A percentile compares a stretch with the other conserved stretches of the same genome.
Conservation (phyloP, 2,329 filamentous ascomycete species). For the Cladorrhinum sp. region DNA sequence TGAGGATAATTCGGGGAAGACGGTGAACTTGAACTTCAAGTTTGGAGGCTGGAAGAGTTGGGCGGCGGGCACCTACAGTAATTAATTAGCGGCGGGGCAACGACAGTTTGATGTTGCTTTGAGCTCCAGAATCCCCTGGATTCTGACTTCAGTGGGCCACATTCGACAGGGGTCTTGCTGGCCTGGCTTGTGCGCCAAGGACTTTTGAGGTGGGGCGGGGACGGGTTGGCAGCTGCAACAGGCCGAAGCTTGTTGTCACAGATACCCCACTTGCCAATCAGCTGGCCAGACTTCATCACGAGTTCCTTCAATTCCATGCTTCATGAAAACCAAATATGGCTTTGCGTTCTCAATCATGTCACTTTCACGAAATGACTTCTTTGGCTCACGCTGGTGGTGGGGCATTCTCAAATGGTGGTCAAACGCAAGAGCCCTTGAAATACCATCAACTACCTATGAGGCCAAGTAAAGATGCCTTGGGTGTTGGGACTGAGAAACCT, state of each 20-base stretch:
- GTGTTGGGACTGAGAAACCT: too few species aligned
- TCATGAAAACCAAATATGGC: too few species aligned
- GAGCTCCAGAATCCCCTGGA: slow-evolving; percentile 9
- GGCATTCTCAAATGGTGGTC: too few species aligned
- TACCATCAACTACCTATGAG: too few species aligned
- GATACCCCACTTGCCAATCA: slow-evolving; percentile 5
- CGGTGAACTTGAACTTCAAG: too few species aligned
- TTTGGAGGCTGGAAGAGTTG: neutral
- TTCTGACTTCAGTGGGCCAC: neutral
- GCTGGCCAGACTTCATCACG: slow-evolving; percentile 4
- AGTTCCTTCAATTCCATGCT: slow-evolving; percentile 3
- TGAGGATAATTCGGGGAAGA: neutral
- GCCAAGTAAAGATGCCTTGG: too few species aligned
- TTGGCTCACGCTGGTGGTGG: too few species aligned
- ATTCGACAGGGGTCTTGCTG: neutral
- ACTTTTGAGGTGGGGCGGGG: neutral
- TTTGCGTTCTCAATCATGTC: neutral
- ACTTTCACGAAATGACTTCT: too few species aligned
- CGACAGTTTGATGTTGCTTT: slow-evolving; percentile 4
- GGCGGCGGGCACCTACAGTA: neutral
- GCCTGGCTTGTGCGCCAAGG: slow-evolving; percentile 4
- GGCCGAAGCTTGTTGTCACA: neutral
- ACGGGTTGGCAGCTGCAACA: neutral
- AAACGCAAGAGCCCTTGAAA: too few species aligned
- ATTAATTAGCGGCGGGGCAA: slow-evolving; percentile 6